Percentiles rank a stretch among this genome's conserved stretches.
Conservation (phyloP, 345 rosid species). For the Salix koriyanagi region DNA sequence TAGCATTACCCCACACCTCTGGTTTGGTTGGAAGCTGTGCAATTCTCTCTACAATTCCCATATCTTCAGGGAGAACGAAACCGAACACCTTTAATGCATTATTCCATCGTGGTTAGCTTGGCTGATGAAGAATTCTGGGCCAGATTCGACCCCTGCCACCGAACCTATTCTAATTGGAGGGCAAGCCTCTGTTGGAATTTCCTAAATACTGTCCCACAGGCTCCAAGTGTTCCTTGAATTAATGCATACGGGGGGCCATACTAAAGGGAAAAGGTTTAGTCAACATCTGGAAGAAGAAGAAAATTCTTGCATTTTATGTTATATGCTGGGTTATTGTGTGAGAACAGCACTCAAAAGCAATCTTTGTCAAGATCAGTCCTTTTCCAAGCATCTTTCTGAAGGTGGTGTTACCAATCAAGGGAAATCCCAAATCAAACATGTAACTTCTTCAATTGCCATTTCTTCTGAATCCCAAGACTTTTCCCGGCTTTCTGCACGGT, state of each 20-base stretch:
- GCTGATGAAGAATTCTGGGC: constrained; percentile 91
- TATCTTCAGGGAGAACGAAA: constrained; percentile 69
- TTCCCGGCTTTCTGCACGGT: constrained; percentile 81
- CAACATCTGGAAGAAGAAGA: background rate
- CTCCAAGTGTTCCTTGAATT: constrained; percentile 80
- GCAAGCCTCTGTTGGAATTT: constrained; percentile 57
- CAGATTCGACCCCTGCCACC: constrained; percentile 81
- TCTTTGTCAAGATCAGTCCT: background rate
- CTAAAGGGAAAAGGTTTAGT: constrained; percentile 7
- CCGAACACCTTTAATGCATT: constrained; percentile 65
- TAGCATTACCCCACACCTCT: constrained; percentile 70
- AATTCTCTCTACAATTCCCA: constrained; percentile 67
- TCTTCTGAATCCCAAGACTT: constrained; percentile 72
- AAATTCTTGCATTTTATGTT: background rate
- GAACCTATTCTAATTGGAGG: constrained; percentile 69
- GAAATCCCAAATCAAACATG: background rate
- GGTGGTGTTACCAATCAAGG: background rate
- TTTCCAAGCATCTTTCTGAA: background rate
- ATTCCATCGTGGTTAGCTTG: constrained; percentile 68
- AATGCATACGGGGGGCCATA: constrained; percentile 86
- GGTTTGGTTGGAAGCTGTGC: constrained; percentile 57
- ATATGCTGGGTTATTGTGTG: background rate
- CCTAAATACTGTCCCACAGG: constrained; percentile 50
- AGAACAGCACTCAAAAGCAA: background rate
- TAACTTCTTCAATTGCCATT: constrained; percentile 16